phyloP scores from a whole-genome alignment of 208 protist species.

The Crithidia acanthocephali region DNA sequence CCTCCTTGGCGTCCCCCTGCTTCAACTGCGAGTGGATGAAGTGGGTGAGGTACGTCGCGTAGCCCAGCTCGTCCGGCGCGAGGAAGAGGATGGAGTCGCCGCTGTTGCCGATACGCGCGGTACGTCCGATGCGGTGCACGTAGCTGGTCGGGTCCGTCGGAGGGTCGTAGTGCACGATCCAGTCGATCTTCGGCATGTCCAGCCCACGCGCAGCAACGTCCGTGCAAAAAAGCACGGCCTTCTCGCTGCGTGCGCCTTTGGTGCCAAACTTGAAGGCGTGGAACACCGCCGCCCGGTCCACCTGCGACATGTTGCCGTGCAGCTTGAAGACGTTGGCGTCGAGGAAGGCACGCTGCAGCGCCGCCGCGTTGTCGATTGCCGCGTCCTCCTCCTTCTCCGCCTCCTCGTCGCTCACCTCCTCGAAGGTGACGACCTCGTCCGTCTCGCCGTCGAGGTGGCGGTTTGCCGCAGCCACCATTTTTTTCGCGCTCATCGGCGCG shows the following conservation, averaged over 20 bases:
- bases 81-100: slow-evolving; percentile 95
- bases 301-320: slow-evolving; percentile 96
- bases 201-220: slow-evolving; percentile 95
- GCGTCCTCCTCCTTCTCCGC: slow-evolving; percentile 17
- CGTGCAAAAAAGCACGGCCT: slow-evolving; percentile 95
- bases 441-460: slow-evolving; percentile 42
- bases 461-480: slow-evolving; percentile 63
- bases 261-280: slow-evolving; percentile 80
- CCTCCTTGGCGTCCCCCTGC: slow-evolving; percentile 15
- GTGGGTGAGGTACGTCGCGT: slow-evolving; percentile 85
- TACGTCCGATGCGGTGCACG: slow-evolving; percentile 96
- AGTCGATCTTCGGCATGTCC: slow-evolving; percentile 96
- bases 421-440: slow-evolving; percentile 64
- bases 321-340: slow-evolving; percentile 91
- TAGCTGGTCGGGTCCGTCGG: slow-evolving; percentile 95
- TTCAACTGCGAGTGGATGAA: slow-evolving; percentile 73
- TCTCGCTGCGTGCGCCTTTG: slow-evolving; percentile 45
- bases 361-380: slow-evolving; percentile 8
- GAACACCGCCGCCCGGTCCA: slow-evolving; percentile 93
- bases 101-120: slow-evolving; percentile 94
- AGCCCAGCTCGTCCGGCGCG: slow-evolving; percentile 88
- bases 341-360: slow-evolving; percentile 62
- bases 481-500: slow-evolving; percentile 43
- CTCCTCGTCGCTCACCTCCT: slow-evolving; percentile 93
- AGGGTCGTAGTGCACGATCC: slow-evolving; percentile 98